Conservation (phyloP, 495 filamentous ascomycete genomes). For the Cryomyces antarcticus region DNA sequence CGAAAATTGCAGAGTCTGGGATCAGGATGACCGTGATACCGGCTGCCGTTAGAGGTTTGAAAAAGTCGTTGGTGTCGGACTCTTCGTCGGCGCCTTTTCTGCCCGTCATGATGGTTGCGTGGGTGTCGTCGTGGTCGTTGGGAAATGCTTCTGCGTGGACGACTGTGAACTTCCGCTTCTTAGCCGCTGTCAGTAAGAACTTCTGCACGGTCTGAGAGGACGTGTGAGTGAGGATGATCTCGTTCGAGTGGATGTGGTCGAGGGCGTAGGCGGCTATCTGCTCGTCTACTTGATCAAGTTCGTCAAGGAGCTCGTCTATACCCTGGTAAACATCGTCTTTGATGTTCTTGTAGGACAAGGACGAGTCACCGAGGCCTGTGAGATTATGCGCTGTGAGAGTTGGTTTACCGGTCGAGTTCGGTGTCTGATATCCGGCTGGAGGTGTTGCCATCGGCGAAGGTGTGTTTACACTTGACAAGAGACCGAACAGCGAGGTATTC, state of each 20-base stretch:
- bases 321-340: slow-evolving; percentile 78
- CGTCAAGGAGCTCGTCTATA: slow-evolving; percentile 79
- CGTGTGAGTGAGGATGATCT: slow-evolving; percentile 69
- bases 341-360: slow-evolving; percentile 28
- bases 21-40: slow-evolving; percentile 68
- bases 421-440: slow-evolving; percentile 13
- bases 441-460: slow-evolving; percentile 17
- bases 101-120: slow-evolving; percentile 35
- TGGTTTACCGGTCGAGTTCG: slow-evolving; percentile 3
- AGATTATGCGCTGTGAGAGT: slow-evolving; percentile 15
- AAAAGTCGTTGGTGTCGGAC: slow-evolving; percentile 29
- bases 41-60: slow-evolving; percentile 55
- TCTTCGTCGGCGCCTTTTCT: slow-evolving; percentile 22
- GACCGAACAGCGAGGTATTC: slow-evolving; percentile 59
- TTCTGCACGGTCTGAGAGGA: slow-evolving; percentile 66
- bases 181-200: slow-evolving; percentile 65
- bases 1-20: slow-evolving; percentile 67
- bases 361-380: slow-evolving; percentile 9
- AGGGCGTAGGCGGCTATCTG: slow-evolving; percentile 72
- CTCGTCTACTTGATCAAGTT: slow-evolving; percentile 70
- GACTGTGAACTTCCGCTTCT: slow-evolving; percentile 73
- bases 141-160: slow-evolving; percentile 56
- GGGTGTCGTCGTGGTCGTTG: slow-evolving; percentile 41
- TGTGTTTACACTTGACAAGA: slow-evolving; percentile 25
- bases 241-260: slow-evolving; percentile 76